Evolutionary conservation across 495 filamentous ascomycete species (phyloP).

Genomic region (Sordaria brevicollis): DNA sequence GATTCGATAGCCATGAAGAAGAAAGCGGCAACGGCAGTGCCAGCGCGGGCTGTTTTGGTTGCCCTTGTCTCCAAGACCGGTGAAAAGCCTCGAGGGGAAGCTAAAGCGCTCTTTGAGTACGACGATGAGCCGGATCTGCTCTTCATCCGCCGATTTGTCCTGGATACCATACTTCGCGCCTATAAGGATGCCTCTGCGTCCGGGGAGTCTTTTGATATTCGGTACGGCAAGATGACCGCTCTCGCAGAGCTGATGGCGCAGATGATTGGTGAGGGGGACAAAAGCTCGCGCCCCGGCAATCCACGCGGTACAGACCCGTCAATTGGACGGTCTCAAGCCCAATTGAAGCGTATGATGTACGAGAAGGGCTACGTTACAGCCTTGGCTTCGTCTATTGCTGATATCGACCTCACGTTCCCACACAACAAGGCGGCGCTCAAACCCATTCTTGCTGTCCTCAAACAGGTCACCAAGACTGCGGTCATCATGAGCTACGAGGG

Average conservation of each 20-base stretch:
- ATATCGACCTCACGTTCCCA: constrained; percentile 92
- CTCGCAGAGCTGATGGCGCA: constrained; percentile 87
- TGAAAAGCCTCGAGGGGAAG: constrained; percentile 60
- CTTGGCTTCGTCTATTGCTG: constrained; percentile 83
- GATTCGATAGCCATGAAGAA: constrained; percentile 74
- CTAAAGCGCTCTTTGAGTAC: constrained; percentile 47
- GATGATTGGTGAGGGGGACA: constrained; percentile 74
- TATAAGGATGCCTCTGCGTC: constrained; percentile 83
- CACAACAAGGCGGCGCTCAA: constrained; percentile 88
- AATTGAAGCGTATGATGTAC: constrained; percentile 90
- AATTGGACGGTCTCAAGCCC: constrained; percentile 45
- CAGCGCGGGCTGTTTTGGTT: constrained; percentile 75
- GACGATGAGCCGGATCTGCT: constrained; percentile 80
- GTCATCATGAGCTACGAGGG: constrained; percentile 74
- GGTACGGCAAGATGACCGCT: constrained; percentile 75
- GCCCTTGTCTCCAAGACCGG: constrained; percentile 80
- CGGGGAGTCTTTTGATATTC: constrained; percentile 69
- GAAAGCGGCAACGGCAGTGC: constrained; percentile 68
- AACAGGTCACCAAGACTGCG: constrained; percentile 78
- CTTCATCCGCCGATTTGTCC: constrained; percentile 86
- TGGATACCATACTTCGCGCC: constrained; percentile 84
- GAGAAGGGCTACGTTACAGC: constrained; percentile 90
- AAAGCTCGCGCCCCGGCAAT: constrained; percentile 29
- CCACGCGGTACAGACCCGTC: constrained; percentile 26
- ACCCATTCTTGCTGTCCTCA: constrained; percentile 84